A percentile compares a stretch with the other conserved stretches of the same genome.
phyloP scores from a whole-genome alignment of 2,329 filamentous ascomycete genomes.

The Didymella sp. region DNA sequence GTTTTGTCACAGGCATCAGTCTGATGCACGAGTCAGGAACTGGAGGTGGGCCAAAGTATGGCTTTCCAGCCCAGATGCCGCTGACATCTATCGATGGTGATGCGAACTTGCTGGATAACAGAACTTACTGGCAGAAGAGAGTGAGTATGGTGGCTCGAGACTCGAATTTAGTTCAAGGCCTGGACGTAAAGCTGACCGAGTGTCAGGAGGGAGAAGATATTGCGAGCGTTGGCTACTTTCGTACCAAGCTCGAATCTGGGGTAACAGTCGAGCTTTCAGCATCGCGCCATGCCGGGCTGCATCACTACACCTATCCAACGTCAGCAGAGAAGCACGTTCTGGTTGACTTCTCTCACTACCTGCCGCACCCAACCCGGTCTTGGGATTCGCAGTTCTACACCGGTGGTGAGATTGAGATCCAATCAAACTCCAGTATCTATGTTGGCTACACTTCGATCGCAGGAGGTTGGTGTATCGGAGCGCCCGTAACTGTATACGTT shows the following conservation, averaged over 20 bases:
- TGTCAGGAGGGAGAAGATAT: slow-evolving; percentile 37
- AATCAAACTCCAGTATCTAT: slow-evolving; percentile 38
- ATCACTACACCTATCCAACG: slow-evolving; percentile 50
- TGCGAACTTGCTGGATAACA: slow-evolving; percentile 55
- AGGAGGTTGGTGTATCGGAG: slow-evolving; percentile 48
- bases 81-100: slow-evolving; percentile 47
- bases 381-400: slow-evolving; percentile 50
- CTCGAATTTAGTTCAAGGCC: neutral
- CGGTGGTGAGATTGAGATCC: slow-evolving; percentile 46
- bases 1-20: slow-evolving; percentile 50
- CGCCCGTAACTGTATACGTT: slow-evolving; percentile 46
- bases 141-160: slow-evolving; percentile 3
- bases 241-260: slow-evolving; percentile 45
- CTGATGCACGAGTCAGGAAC: slow-evolving; percentile 51
- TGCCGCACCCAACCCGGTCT: slow-evolving; percentile 42
- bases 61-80: slow-evolving; percentile 52
- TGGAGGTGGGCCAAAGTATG: slow-evolving; percentile 51
- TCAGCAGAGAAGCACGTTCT: slow-evolving; percentile 52
- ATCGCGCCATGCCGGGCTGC: slow-evolving; percentile 47
- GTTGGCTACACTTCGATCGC: slow-evolving; percentile 46
- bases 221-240: slow-evolving; percentile 49
- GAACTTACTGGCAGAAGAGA: slow-evolving; percentile 51
- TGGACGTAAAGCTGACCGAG: neutral
- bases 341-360: slow-evolving; percentile 58
- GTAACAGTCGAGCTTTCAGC: slow-evolving; percentile 47